Conservation (phyloP, 2,329 filamentous ascomycete genomes). For the Aspergillus udagawae region DNA sequence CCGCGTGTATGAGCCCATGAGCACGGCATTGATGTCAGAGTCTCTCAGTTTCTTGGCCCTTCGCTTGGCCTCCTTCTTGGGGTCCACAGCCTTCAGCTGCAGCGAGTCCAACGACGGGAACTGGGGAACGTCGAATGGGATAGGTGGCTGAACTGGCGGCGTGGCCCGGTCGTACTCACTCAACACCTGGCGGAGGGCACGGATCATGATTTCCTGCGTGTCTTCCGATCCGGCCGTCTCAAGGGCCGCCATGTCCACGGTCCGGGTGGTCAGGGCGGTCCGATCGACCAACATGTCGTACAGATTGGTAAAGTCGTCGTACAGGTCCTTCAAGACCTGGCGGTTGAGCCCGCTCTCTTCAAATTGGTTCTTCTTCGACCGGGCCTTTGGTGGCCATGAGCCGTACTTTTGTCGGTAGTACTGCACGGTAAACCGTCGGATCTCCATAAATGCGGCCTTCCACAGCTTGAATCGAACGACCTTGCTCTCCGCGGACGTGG, state of each 20-base stretch:
- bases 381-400: slow-evolving; percentile 87
- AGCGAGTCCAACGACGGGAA: slow-evolving; percentile 67
- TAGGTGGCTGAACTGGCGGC: slow-evolving; percentile 82
- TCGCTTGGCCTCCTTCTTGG: slow-evolving; percentile 71
- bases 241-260: slow-evolving; percentile 62
- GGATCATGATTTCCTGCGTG: slow-evolving; percentile 56
- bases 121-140: slow-evolving; percentile 83
- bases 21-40: slow-evolving; percentile 69
- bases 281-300: slow-evolving; percentile 89
- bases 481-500: slow-evolving; percentile 70
- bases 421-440: slow-evolving; percentile 67
- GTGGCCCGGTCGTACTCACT: slow-evolving; percentile 85
- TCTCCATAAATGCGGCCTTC: slow-evolving; percentile 69
- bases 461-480: slow-evolving; percentile 79
- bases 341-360: slow-evolving; percentile 83
- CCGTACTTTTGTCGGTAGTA: slow-evolving; percentile 67
- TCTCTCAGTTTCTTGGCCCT: slow-evolving; percentile 69
- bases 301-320: slow-evolving; percentile 77
- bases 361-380: slow-evolving; percentile 86
- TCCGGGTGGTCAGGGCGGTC: slow-evolving; percentile 70
- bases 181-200: slow-evolving; percentile 73
- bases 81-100: slow-evolving; percentile 60
- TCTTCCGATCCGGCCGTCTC: slow-evolving; percentile 48
- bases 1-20: slow-evolving; percentile 78
- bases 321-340: slow-evolving; percentile 73